These are phyloP conservation scores for Lepidium sativum DNA, from an alignment of 345 rosid species.

Conservation along the genomic window DNA sequence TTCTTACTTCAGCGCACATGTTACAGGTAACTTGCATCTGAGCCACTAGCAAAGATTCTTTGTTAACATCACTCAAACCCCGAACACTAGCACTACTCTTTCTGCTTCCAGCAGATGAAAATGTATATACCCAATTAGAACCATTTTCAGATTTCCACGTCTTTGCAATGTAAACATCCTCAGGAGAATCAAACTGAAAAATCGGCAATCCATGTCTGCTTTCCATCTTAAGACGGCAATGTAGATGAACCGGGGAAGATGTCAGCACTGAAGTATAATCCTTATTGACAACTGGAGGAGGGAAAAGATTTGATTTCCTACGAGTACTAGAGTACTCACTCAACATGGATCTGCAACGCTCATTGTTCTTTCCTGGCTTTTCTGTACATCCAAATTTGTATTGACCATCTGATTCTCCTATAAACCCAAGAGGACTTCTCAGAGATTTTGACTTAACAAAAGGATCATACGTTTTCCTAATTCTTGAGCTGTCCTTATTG, in stretches of 20 bases:
- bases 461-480: conserved; percentile 78
- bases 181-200: conserved; percentile 61
- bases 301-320: neutral
- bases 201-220: conserved; percentile 49
- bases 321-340: conserved; percentile 37
- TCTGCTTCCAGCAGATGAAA: conserved; percentile 51
- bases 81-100: conserved; percentile 51
- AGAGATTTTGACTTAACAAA: conserved; percentile 71
- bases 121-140: conserved; percentile 69
- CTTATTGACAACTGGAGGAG: conserved; percentile 10
- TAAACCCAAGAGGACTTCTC: conserved; percentile 46
- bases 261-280: conserved; percentile 6
- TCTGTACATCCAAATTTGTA: conserved; percentile 20
- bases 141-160: conserved; percentile 61
- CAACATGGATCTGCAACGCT: conserved; percentile 38
- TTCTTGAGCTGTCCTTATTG: conserved; percentile 47
- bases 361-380: conserved; percentile 11
- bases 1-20: conserved; percentile 46
- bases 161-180: conserved; percentile 64
- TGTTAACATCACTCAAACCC: conserved; percentile 32
- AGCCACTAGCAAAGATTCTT: conserved; percentile 53
- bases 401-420: conserved; percentile 28
- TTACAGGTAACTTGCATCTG: conserved; percentile 84
- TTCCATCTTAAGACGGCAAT: conserved; percentile 63
- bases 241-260: conserved; percentile 78